Base-by-base conservation (phyloP, 768 basidiomycete species). In the Cubamyces lactineus region DNA sequence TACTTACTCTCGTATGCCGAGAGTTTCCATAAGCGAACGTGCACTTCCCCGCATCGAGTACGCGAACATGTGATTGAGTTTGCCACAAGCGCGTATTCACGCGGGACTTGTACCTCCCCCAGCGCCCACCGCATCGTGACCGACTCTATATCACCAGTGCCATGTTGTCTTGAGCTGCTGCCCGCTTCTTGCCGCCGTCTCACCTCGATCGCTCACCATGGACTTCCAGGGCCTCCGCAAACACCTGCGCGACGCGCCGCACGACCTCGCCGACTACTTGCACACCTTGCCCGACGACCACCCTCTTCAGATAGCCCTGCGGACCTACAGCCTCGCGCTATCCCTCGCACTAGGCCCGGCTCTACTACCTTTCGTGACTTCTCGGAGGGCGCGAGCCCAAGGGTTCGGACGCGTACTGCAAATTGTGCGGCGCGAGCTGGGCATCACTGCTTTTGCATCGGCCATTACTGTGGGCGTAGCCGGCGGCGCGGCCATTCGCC, bases 291-390 rank as follows among this genome's bases (percentile, higher is more conserved):
- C 71, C n/a, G 62, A 70, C 57, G 69, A 75, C 38, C 85, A 88
- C 67, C 85, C 86, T 2, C 66, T 78, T 15, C 85, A 84, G 56
- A 77, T 89, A 43, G 80, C 86, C 0, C 70, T 88, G 30, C 81
- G 90, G 65, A 88, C 91, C 0, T 92, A 91, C 72, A 78, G 77
- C 4, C 81, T 92, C 11, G 79, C 84, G 0, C 76, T 89, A 9
- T 86, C 83, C 1, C 79, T 92, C 21, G 84, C 85, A 0, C 78
- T 92, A n/a, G 84, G 84, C 2, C 90, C 91, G 1, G 78, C 83
- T 2, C 73, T 91, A 11, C 60, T 90, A 2, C 84, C 86, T 1
- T 79, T 87, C 61, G 38, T 84, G 12, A 72, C 77, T 1, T 74
- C 81, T 4, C 48, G 61, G 3, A 74, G 64, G 53, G 49, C 70